Percentiles rank a stretch among this genome's conserved stretches.
Conservation (phyloP, 768 basidiomycete genomes). For the Leccinum truebloodii region DNA sequence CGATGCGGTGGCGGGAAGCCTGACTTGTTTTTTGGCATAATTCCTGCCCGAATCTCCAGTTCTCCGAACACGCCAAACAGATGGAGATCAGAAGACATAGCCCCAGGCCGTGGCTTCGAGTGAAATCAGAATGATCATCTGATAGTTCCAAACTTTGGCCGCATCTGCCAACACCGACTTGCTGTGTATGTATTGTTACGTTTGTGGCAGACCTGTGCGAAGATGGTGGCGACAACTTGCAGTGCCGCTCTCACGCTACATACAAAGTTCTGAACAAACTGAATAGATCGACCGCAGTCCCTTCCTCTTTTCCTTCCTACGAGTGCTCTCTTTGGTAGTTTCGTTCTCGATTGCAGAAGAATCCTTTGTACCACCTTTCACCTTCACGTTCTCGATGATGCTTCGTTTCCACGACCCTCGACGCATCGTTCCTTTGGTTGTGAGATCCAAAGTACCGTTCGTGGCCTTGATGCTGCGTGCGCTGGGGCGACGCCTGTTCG, state of each 20-base stretch:
- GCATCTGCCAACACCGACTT: neutral
- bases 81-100: too few species aligned
- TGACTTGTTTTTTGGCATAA: neutral
- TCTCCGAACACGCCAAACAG: neutral
- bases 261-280: conserved; percentile 25
- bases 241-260: too few species aligned
- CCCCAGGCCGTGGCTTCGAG: too few species aligned
- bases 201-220: too few species aligned
- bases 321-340: conserved; percentile 1
- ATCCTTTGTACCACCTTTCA: conserved; percentile 11
- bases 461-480: conserved; percentile 18
- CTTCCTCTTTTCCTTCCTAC: conserved; percentile 26
- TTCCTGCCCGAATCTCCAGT: neutral
- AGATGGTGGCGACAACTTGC: too few species aligned
- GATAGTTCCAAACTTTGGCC: neutral
- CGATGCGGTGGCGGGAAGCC: neutral
- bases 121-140: too few species aligned
- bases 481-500: conserved; percentile 17
- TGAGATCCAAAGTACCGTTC: neutral
- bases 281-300: conserved; percentile 33
- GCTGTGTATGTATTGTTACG: neutral
- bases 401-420: conserved; percentile 30
- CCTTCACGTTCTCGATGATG: conserved; percentile 19
- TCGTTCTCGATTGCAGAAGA: conserved; percentile 18
- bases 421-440: conserved; percentile 25